Evolutionary conservation across 169 alveolate species (phyloP).

Genomic region (Babesia ovata): DNA sequence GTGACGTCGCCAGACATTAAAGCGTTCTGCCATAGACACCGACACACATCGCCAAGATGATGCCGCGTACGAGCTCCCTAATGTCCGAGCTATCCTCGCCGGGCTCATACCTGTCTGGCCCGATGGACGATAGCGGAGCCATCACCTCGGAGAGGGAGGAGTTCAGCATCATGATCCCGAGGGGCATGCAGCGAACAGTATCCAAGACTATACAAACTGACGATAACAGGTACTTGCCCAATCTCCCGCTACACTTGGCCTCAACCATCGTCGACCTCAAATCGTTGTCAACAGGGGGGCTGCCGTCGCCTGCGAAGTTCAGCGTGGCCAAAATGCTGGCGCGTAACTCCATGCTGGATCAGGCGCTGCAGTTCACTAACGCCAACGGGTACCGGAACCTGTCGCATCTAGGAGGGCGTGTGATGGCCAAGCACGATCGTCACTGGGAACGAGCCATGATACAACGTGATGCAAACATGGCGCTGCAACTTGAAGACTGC

Average conservation of each 20-base stretch:
- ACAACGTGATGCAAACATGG: conserved; percentile 65
- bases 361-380: conserved; percentile 49
- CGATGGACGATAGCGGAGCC: neutral
- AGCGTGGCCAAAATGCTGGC: conserved; percentile 6
- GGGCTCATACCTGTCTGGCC: neutral
- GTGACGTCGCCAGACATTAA: no score
- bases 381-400: conserved; percentile 29
- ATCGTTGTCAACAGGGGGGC: no score
- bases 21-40: no score
- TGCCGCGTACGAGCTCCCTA: no score
- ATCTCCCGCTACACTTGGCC: no score
- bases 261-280: no score
- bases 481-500: conserved; percentile 60
- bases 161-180: no score
- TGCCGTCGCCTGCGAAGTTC: neutral
- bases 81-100: neutral
- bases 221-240: no score
- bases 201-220: no score
- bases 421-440: conserved; percentile 11
- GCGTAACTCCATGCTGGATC: conserved; percentile 35
- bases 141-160: neutral
- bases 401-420: neutral
- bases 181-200: no score
- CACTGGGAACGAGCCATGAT: conserved; percentile 51
- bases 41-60: no score